A percentile compares a stretch with the other conserved stretches of the same genome.
These are phyloP conservation scores for Colletotrichum viniferum DNA, from an alignment of 2,329 filamentous ascomycete genomes.

Conservation along the genomic window DNA sequence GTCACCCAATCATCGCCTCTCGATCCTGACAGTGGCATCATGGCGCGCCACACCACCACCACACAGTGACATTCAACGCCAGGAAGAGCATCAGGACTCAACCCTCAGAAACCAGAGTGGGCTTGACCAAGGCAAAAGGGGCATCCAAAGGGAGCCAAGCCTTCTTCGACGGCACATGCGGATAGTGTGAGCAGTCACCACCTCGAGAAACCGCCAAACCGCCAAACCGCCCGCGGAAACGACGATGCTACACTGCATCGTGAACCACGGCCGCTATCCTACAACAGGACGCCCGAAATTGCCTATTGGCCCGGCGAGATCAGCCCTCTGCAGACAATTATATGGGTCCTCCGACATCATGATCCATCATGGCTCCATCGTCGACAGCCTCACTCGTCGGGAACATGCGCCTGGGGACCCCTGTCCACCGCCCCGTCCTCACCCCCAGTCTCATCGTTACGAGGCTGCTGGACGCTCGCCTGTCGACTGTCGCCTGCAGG, in stretches of 20 bases:
- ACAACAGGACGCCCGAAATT: slow-evolving; percentile 12
- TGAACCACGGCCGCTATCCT: slow-evolving; percentile 16
- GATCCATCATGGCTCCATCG: slow-evolving; percentile 20
- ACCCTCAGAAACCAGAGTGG: background rate
- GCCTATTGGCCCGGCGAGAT: slow-evolving; percentile 22
- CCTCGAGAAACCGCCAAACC: background rate
- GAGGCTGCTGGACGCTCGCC: slow-evolving; percentile 31
- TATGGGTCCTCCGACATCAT: slow-evolving; percentile 15
- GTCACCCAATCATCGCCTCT: background rate
- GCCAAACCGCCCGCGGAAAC: background rate
- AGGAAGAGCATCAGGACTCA: background rate
- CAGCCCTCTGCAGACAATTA: slow-evolving; percentile 17
- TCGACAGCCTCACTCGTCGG: slow-evolving; percentile 38
- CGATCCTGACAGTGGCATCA: background rate
- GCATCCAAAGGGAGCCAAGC: background rate
- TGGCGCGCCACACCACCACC: background rate
- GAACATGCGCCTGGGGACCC: slow-evolving; percentile 26
- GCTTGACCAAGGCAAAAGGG: background rate
- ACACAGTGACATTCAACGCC: background rate
- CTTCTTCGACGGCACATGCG: background rate
- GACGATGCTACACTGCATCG: slow-evolving; percentile 17
- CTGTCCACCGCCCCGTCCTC: slow-evolving; percentile 14
- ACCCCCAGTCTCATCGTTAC: slow-evolving; percentile 26
- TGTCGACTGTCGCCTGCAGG: slow-evolving; percentile 8
- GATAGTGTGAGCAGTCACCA: background rate